Evolutionary conservation across 441 rosid species (phyloP).

Genomic region (Kokia cookei): DNA sequence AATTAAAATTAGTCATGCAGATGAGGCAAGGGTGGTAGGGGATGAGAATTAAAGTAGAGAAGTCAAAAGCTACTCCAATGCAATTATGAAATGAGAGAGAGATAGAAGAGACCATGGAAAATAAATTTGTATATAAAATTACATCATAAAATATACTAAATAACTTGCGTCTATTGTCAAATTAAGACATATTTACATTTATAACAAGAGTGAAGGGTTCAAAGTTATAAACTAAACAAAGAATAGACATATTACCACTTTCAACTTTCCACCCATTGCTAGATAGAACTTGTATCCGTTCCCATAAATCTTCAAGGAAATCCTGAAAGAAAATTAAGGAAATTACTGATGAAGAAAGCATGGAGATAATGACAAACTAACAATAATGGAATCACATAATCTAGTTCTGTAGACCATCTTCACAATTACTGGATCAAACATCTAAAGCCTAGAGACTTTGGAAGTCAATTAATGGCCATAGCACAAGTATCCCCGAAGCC

Average conservation of each 20-base stretch:
- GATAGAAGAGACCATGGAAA: not conserved
- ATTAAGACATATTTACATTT: not conserved
- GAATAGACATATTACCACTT: constrained; percentile 53
- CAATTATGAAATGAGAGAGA: not conserved
- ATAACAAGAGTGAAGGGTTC: not conserved
- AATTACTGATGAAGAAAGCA: not conserved
- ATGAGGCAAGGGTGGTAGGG: not conserved
- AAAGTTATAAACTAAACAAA: constrained; percentile 4
- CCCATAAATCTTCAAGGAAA: constrained; percentile 95
- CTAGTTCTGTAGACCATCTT: not conserved
- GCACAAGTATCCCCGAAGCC: not conserved
- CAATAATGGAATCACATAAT: not conserved
- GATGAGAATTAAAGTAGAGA: not conserved
- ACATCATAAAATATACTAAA: not conserved
- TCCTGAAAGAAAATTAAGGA: constrained; percentile 44
- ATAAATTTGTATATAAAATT: constrained; percentile 1
- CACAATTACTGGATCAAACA: not conserved
- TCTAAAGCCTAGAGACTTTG: not conserved
- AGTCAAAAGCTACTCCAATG: not conserved
- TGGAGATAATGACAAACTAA: not conserved
- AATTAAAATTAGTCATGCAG: constrained; percentile 2
- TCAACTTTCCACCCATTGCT: constrained; percentile 90
- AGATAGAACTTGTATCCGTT: constrained; percentile 64
- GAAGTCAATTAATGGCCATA: not conserved
- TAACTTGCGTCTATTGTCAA: not conserved